Evolutionary conservation across 1,284 basidiomycete species (phyloP).

Genomic region (Moesziomyces parantarcticus): DNA sequence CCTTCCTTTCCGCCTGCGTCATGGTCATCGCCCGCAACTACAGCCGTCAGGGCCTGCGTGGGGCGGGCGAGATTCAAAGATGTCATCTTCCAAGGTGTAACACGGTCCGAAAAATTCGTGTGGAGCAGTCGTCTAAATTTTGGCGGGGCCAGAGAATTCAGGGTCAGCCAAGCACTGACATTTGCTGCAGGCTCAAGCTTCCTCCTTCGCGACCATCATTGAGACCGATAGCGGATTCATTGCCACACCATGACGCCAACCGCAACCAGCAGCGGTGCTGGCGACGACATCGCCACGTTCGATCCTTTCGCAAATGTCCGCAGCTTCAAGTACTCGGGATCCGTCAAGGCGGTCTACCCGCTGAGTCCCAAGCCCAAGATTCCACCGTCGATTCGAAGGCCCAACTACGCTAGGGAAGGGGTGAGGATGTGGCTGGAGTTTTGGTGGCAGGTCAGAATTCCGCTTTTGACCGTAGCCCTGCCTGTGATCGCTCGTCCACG

Average conservation of each 20-base stretch:
- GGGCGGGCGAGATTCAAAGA: not conserved
- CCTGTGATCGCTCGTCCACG: slow-evolving; percentile 6
- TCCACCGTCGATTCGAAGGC: slow-evolving; percentile 60
- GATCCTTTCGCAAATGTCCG: slow-evolving; percentile 59
- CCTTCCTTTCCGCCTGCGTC: not conserved
- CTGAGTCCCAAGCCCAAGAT: slow-evolving; percentile 61
- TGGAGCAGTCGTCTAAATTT: not conserved
- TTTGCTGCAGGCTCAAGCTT: not conserved
- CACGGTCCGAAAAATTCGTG: not conserved
- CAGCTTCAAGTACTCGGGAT: slow-evolving; percentile 59
- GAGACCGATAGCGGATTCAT: not conserved
- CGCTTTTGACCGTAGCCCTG: slow-evolving; percentile 36
- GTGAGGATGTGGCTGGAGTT: slow-evolving; percentile 54
- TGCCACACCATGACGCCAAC: slow-evolving; percentile 25
- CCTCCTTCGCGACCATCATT: slow-evolving; percentile 9
- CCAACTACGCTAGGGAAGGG: slow-evolving; percentile 67
- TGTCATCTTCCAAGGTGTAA: not conserved
- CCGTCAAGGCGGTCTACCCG: slow-evolving; percentile 61
- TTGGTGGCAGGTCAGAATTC: slow-evolving; percentile 57
- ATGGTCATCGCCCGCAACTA: not conserved
- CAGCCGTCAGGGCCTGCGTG: no score
- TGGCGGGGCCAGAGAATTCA: not conserved
- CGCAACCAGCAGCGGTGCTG: slow-evolving; percentile 13
- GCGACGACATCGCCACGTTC: slow-evolving; percentile 27
- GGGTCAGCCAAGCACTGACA: not conserved